phyloP scores from a whole-genome alignment of 179 eudicot species.

The Vitellaria paradoxa region DNA sequence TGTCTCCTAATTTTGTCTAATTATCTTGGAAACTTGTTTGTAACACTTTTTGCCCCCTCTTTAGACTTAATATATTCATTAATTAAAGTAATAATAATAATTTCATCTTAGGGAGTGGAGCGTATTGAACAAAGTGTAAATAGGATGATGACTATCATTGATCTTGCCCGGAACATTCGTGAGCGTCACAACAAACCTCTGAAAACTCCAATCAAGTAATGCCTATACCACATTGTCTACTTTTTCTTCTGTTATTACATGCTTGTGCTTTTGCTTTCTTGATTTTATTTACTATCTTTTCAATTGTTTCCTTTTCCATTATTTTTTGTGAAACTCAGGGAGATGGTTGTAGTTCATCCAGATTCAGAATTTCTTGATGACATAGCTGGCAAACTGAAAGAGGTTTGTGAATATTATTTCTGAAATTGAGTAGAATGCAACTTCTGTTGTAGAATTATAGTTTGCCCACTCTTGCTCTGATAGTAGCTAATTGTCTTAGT shows the following conservation, averaged over 20 bases:
- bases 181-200: slow-evolving; percentile 97
- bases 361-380: slow-evolving; percentile 86
- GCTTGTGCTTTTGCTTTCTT: neutral
- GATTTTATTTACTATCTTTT: neutral
- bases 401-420: slow-evolving; percentile 37
- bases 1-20: neutral
- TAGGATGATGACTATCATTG: slow-evolving; percentile 90
- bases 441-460: too few relatives aligned
- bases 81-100: neutral
- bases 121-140: slow-evolving; percentile 94
- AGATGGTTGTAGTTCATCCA: slow-evolving; percentile 97
- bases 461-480: too few relatives aligned
- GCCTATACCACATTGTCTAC: slow-evolving; percentile 7
- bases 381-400: slow-evolving; percentile 80
- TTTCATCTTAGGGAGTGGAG: slow-evolving; percentile 59
- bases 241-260: neutral
- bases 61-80: neutral
- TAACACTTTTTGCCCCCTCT: too few relatives aligned
- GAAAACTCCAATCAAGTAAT: slow-evolving; percentile 87
- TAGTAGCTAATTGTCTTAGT: too few relatives aligned
- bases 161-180: slow-evolving; percentile 91
- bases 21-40: neutral
- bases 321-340: slow-evolving; percentile 42
- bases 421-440: neutral
- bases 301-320: neutral